Evolutionary conservation across 2,329 filamentous ascomycete genomes (phyloP), one percentile per base, ranked within the genome.

Genomic region (Colletotrichum lupini): DNA sequence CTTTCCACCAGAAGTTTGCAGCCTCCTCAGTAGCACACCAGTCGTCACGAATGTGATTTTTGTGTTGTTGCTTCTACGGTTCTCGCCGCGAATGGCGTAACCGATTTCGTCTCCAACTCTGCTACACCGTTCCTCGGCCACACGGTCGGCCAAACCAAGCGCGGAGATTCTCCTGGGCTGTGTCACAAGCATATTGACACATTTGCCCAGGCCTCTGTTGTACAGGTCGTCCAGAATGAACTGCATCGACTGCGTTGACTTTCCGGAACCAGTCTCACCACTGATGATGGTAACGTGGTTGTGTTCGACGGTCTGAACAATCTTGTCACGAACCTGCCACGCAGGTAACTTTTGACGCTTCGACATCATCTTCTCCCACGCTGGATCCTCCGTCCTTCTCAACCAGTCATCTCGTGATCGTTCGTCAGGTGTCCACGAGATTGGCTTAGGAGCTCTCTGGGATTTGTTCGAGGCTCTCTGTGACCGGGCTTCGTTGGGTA

Each of bases 21-120:
- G 87, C 14, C 95, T 92, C 74, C 97, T 89, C 22, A 99, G 88
- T 49, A 99, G 86, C 3, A 99, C 95, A 90, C 96, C 96, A 11
- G 96, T 98, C 0, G 96, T 99, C 74, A 98, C 94, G 80, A 98
- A 98, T 0, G 94, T 98, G 78, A 98, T 97, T 82, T 93, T 96
- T 0, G 97, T 98, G 57, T 90, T 87, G 19, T 84, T 84, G 72
- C 90, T 93, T 53, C 91, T 88, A 77, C 93, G 95, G 42, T 93
- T 96, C 81, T 98, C 96, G 75, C 96, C 96, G 74, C 96, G 92
- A 77, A 99, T 98, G 7, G 92, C 90, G 80, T 97, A 98, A 6
- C 96, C 96, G 46, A 98, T 92, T 81, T 98, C 96, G 61, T 94
- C 92, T 5, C 97, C 96, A 12, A 98, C 92, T 42, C 84, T 86